Conservation (phyloP, 2,329 filamentous ascomycete species). For the Nigrospora sphaerica region DNA sequence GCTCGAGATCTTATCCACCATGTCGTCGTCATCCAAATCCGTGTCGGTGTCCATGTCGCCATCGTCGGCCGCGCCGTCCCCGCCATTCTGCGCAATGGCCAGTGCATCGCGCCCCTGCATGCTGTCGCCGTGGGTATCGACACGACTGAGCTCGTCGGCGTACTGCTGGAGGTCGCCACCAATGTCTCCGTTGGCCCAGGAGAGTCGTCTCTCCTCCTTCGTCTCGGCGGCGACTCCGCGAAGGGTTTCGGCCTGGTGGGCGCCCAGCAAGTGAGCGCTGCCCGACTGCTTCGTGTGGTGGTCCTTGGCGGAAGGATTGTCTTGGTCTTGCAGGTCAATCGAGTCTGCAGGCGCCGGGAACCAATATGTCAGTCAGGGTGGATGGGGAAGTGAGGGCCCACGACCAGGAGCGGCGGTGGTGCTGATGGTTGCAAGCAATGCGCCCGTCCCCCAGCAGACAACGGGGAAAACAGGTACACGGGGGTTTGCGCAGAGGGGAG, state of each 20-base stretch:
- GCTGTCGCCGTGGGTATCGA: conserved; percentile 30
- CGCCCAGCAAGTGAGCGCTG: conserved; percentile 44
- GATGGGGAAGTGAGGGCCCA: neutral
- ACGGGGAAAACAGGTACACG: neutral
- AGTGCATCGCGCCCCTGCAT: conserved; percentile 49
- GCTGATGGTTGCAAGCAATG: no score
- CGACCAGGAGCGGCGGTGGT: no score
- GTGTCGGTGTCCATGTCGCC: conserved; percentile 60
- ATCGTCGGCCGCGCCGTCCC: conserved; percentile 43
- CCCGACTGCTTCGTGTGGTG: conserved; percentile 52
- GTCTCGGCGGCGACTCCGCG: conserved; percentile 73
- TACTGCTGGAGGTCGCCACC: conserved; percentile 35
- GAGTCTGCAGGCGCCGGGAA: conserved; percentile 55
- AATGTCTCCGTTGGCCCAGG: conserved; percentile 37
- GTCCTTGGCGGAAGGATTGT: conserved; percentile 76
- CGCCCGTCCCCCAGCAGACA: neutral
- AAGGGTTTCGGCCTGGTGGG: conserved; percentile 81
- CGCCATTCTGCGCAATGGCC: conserved; percentile 55
- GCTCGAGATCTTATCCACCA: conserved; percentile 98
- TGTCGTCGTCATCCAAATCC: conserved; percentile 76
- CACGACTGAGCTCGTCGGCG: conserved; percentile 36
- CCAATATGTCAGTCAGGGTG: neutral
- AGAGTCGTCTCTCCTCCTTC: conserved; percentile 61
- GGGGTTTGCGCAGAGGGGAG: conserved; percentile 7
- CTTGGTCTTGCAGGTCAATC: conserved; percentile 84